phyloP scores from a whole-genome alignment of 75 land plant species.

The Pinus taeda region DNA sequence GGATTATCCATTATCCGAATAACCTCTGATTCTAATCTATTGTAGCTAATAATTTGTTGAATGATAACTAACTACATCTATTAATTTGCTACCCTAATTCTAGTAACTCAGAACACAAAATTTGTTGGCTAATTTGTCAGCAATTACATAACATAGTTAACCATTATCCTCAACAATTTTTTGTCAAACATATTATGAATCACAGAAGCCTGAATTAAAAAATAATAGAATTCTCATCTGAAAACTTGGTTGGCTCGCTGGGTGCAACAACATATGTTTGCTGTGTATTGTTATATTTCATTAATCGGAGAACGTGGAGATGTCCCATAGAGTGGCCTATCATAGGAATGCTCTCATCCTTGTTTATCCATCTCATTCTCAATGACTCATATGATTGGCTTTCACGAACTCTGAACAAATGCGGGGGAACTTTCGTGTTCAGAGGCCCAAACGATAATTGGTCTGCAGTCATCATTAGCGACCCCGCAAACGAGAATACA shows the following conservation, averaged over 20 bases:
- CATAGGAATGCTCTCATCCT: conserved; percentile 16
- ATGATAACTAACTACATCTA: too few species aligned
- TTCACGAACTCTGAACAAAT: not conserved
- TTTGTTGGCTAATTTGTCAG: too few species aligned
- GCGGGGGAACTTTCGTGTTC: not conserved
- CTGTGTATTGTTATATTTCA: not conserved
- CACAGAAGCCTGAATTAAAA: too few species aligned
- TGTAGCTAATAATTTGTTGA: too few species aligned
- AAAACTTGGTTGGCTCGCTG: not conserved
- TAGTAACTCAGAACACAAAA: too few species aligned
- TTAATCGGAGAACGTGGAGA: not conserved
- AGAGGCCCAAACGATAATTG: not conserved
- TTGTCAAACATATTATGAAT: too few species aligned
- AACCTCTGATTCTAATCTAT: too few species aligned
- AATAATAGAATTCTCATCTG: too few species aligned
- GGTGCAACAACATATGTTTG: not conserved
- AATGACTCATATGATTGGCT: conserved; percentile 12
- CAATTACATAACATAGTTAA: too few species aligned
- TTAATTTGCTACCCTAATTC: too few species aligned
- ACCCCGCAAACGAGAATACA: conserved; percentile 14
- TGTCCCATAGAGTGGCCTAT: conserved; percentile 8
- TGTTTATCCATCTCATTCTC: not conserved
- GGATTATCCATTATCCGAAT: too few species aligned
- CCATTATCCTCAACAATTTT: too few species aligned
- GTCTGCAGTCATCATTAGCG: conserved; percentile 7